A percentile compares a stretch with the other conserved stretches of the same genome.
Conservation (phyloP, 2,329 filamentous ascomycete genomes). For the Apiospora kogelbergensis region DNA sequence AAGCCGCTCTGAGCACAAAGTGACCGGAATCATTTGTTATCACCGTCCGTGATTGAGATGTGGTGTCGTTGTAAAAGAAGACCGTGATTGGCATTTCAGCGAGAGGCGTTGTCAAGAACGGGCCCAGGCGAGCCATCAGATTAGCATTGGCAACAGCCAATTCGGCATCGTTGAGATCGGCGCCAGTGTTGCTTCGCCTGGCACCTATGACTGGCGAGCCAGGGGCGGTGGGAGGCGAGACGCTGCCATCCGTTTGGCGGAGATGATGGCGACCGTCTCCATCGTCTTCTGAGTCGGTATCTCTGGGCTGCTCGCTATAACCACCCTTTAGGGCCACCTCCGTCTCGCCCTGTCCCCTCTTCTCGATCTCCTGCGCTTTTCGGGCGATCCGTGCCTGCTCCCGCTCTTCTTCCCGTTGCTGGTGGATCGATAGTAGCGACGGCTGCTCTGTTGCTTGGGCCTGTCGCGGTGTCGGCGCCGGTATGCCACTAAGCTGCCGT, state of each 20-base stretch:
- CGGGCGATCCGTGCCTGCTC: constrained; percentile 67
- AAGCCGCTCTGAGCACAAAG: constrained; percentile 74
- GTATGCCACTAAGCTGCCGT: constrained; percentile 82
- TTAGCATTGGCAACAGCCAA: constrained; percentile 79
- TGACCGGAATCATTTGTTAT: constrained; percentile 87
- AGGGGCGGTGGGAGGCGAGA: constrained; percentile 35
- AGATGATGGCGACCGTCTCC: constrained; percentile 29
- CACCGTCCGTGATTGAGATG: constrained; percentile 81
- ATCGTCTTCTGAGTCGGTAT: constrained; percentile 42
- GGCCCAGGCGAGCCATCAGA: constrained; percentile 81
- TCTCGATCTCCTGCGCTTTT: constrained; percentile 76
- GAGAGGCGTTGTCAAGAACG: constrained; percentile 85
- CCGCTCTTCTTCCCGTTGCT: constrained; percentile 47
- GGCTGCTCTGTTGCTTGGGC: constrained; percentile 20
- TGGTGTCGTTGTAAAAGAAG: constrained; percentile 88
- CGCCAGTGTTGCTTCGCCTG: constrained; percentile 34
- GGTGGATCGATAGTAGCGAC: constrained; percentile 33
- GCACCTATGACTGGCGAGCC: constrained; percentile 44
- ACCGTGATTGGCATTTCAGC: constrained; percentile 78
- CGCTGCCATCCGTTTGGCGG: constrained; percentile 10
- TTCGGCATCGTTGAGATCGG: constrained; percentile 73
- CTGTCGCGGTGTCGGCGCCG: constrained; percentile 57
- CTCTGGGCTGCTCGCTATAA: constrained; percentile 67
- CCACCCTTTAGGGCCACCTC: constrained; percentile 68
- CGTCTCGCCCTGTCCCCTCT: constrained; percentile 69